phyloP scores from a whole-genome alignment of 1,284 basidiomycete genomes.

The Ceratobasidium sp. region DNA sequence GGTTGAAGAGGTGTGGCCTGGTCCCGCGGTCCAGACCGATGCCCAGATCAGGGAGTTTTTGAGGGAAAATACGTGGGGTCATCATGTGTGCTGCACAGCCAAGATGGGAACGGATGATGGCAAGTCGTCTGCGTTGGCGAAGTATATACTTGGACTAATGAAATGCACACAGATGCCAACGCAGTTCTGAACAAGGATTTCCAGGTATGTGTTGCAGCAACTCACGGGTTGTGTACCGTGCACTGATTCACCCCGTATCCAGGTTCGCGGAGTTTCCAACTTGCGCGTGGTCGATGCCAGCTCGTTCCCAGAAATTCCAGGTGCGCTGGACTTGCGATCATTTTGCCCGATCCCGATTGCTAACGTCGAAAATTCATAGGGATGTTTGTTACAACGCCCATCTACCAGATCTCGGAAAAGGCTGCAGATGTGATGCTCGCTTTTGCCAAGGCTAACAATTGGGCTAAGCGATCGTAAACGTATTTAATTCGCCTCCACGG shows the following conservation, averaged over 20 bases:
- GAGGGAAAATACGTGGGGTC: slow-evolving; percentile 29
- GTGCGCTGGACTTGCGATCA: background rate
- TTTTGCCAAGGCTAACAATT: slow-evolving; percentile 26
- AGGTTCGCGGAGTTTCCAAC: slow-evolving; percentile 26
- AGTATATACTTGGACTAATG: background rate
- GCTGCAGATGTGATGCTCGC: slow-evolving; percentile 31
- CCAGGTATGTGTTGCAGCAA: background rate
- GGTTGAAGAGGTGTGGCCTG: slow-evolving; percentile 26
- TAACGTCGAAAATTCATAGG: background rate
- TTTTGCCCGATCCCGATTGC: background rate
- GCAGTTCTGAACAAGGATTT: slow-evolving; percentile 34
- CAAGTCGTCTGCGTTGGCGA: background rate
- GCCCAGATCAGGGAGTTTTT: slow-evolving; percentile 24
- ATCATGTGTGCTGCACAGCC: slow-evolving; percentile 33
- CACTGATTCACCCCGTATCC: too few relatives aligned
- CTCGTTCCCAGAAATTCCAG: slow-evolving; percentile 28
- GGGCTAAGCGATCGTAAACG: background rate
- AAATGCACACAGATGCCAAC: background rate
- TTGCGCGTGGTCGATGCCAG: slow-evolving; percentile 31
- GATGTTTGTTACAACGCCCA: slow-evolving; percentile 34
- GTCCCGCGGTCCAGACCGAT: slow-evolving; percentile 19
- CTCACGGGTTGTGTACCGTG: too few relatives aligned
- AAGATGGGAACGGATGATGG: slow-evolving; percentile 30
- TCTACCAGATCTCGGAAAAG: slow-evolving; percentile 32
- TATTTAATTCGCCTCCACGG: background rate